Percentiles rank a stretch among this genome's conserved stretches.
Evolutionary conservation across 208 protist species (phyloP).

Genomic region (Leishmania amazonensis): DNA sequence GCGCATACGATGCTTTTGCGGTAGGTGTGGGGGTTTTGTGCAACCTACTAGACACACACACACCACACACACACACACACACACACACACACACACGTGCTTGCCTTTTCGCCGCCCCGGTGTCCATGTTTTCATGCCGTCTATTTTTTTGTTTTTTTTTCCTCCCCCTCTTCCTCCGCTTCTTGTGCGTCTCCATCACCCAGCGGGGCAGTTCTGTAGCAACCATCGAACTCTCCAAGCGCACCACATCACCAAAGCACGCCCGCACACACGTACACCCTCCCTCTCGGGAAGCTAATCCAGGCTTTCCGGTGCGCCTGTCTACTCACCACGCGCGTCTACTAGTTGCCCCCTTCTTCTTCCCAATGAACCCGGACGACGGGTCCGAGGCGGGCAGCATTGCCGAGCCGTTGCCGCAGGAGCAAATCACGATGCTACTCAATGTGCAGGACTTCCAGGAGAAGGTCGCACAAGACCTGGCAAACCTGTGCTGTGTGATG

Average conservation of each 20-base stretch:
- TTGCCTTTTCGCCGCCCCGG: neutral
- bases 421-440: conserved; percentile 63
- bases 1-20: neutral
- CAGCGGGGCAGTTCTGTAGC: neutral
- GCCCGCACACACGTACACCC: neutral
- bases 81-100: neutral
- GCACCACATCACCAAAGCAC: neutral
- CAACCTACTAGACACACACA: neutral
- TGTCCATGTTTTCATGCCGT: neutral
- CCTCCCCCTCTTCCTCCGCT: neutral
- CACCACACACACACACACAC: too few species aligned
- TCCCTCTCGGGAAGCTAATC: neutral
- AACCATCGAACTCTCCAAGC: neutral
- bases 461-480: conserved; percentile 51
- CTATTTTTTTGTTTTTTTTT: neutral
- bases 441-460: conserved; percentile 71
- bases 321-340: neutral
- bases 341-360: neutral
- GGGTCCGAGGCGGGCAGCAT: conserved; percentile 25
- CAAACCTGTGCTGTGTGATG: conserved; percentile 74
- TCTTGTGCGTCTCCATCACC: neutral
- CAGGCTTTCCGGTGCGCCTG: neutral
- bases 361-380: conserved; percentile 14
- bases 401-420: conserved; percentile 31
- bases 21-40: neutral